A percentile compares a stretch with the other conserved stretches of the same genome.
Evolutionary conservation across 139 green algal species (phyloP).

Genomic region (Micractinium sp.): DNA sequence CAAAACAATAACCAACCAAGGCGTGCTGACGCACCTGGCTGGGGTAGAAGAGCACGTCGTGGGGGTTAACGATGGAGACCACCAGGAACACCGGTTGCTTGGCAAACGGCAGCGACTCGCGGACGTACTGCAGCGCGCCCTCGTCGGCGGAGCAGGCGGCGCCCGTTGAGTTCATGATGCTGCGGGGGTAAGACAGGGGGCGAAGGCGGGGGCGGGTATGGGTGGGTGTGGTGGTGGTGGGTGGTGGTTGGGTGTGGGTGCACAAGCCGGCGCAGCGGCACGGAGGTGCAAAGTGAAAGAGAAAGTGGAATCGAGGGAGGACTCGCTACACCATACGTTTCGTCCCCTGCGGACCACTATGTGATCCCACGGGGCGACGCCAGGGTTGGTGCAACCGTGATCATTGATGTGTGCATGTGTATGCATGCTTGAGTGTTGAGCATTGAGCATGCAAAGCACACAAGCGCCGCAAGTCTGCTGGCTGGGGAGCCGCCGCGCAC

Average conservation of each 20-base stretch:
- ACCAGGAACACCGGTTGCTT: constrained; percentile 39
- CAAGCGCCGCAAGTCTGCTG: too few relatives aligned
- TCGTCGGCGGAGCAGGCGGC: constrained; percentile 8
- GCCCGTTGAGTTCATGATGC: constrained; percentile 27
- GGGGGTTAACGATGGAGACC: constrained; percentile 37
- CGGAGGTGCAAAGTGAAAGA: not conserved
- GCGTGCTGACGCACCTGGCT: not conserved
- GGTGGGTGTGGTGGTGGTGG: too few relatives aligned
- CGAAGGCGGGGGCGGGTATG: not conserved
- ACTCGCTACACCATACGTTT: too few relatives aligned
- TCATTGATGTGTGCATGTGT: too few relatives aligned
- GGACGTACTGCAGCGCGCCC: constrained; percentile 31
- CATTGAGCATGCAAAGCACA: too few relatives aligned
- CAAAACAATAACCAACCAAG: too few relatives aligned
- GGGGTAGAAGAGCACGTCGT: constrained; percentile 40
- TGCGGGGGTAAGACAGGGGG: not conserved
- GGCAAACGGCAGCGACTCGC: not conserved
- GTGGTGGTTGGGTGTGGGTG: too few relatives aligned
- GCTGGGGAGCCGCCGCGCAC: not conserved
- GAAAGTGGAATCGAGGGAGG: too few relatives aligned
- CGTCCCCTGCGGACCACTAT: too few relatives aligned
- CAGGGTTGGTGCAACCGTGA: too few relatives aligned
- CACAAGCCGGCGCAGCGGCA: not conserved
- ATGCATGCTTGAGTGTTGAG: too few relatives aligned
- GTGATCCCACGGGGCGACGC: too few relatives aligned